These are phyloP conservation scores for Nemania sp. DNA, from an alignment of 2,329 filamentous ascomycete genomes.

Conservation along the genomic window DNA sequence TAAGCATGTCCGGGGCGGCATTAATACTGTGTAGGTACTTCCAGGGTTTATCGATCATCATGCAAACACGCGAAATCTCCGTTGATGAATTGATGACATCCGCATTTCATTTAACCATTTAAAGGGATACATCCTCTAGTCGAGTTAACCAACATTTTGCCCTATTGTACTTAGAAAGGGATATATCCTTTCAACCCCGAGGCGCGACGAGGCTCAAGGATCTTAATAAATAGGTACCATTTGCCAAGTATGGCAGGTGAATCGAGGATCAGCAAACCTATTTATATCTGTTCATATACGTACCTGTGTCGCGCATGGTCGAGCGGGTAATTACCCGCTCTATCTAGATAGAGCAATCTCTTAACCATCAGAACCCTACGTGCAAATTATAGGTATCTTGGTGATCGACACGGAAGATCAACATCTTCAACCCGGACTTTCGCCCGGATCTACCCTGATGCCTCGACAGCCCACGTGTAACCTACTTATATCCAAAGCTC, in stretches of 20 bases:
- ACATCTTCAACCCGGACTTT: background rate
- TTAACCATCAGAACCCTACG: background rate
- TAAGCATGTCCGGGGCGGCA: slow-evolving; percentile 2
- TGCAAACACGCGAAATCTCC: background rate
- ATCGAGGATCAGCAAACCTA: slow-evolving; percentile 2
- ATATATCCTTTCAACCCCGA: background rate
- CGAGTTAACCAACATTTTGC: background rate
- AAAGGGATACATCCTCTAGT: background rate
- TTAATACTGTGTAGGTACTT: background rate
- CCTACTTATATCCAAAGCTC: background rate
- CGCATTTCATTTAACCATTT: background rate
- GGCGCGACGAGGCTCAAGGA: background rate
- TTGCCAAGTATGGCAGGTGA: slow-evolving; percentile 1
- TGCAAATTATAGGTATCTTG: background rate
- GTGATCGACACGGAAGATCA: slow-evolving; percentile 16
- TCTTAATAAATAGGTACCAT: background rate
- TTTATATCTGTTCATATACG: slow-evolving; percentile 14
- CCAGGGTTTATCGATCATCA: background rate
- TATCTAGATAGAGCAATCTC: background rate
- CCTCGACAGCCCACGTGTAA: slow-evolving; percentile 9
- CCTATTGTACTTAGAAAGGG: background rate
- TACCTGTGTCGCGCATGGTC: background rate
- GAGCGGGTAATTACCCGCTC: background rate
- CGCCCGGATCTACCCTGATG: slow-evolving; percentile 19
- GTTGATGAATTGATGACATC: background rate